Evolutionary conservation across 495 filamentous ascomycete genomes (phyloP).

Genomic region (Penicillium coprophilum): DNA sequence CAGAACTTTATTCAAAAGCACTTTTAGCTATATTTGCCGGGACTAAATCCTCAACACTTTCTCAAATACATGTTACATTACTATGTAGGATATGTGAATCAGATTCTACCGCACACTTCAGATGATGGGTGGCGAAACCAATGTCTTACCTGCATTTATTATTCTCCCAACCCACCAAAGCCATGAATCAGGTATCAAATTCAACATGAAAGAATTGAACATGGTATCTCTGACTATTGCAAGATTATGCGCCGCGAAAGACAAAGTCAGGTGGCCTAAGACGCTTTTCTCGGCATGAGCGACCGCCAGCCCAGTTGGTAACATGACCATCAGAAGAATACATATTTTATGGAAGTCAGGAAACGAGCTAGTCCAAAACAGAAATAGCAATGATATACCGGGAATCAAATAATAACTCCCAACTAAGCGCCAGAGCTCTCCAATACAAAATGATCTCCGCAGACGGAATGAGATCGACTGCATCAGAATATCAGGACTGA

Average conservation of each 20-base stretch:
- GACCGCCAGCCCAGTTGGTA: conserved; percentile 6
- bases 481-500: conserved; percentile 36
- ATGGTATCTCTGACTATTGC: conserved; percentile 4
- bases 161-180: neutral
- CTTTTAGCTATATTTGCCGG: neutral
- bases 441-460: neutral
- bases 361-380: conserved; percentile 11
- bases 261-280: conserved; percentile 9
- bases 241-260: neutral
- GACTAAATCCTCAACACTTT: neutral
- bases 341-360: neutral
- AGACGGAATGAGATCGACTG: neutral
- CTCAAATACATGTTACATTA: neutral
- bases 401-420: neutral
- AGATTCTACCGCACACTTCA: neutral
- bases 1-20: neutral
- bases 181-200: neutral
- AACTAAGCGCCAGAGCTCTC: neutral
- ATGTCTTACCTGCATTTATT: neutral
- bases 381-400: conserved; percentile 6
- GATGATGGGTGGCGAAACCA: neutral
- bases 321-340: conserved; percentile 5
- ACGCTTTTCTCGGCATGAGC: neutral
- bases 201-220: conserved; percentile 2
- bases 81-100: neutral